Percentiles rank a stretch among this genome's conserved stretches.
Conservation (phyloP, 78 protist genomes). For the Isochrysis galbana region DNA sequence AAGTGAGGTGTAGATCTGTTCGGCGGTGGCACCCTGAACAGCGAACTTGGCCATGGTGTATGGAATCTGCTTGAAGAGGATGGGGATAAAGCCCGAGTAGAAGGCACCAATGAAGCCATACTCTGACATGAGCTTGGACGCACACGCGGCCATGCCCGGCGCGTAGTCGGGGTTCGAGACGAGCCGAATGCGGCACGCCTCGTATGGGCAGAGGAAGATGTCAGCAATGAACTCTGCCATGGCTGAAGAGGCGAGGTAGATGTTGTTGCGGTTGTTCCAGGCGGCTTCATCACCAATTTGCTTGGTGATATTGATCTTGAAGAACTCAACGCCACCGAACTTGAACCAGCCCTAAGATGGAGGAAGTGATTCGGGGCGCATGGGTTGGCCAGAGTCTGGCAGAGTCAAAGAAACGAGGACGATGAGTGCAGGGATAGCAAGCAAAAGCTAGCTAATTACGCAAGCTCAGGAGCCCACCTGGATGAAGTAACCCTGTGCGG, state of each 20-base stretch:
- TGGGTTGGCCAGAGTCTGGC: not conserved
- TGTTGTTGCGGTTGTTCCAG: conserved; percentile 27
- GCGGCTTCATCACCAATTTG: conserved; percentile 29
- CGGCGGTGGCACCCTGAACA: conserved; percentile 50
- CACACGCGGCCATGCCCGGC: not conserved
- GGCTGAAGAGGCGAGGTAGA: conserved; percentile 57
- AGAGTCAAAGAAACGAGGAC: too few species aligned
- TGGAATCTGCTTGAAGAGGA: conserved; percentile 59
- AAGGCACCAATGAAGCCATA: conserved; percentile 38
- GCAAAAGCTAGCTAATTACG: too few species aligned
- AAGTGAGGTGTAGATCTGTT: conserved; percentile 10
- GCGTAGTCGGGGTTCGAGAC: conserved; percentile 41
- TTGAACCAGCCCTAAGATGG: conserved; percentile 53
- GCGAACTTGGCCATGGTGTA: conserved; percentile 68
- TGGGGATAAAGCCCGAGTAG: conserved; percentile 60
- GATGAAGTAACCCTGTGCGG: conserved; percentile 53
- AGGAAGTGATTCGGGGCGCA: not conserved
- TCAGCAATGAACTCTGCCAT: conserved; percentile 61
- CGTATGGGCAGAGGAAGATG: conserved; percentile 52
- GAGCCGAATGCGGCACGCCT: conserved; percentile 44
- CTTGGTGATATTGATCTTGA: conserved; percentile 51
- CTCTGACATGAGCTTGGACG: not conserved
- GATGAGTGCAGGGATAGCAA: too few species aligned
- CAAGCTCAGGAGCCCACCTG: too few species aligned
- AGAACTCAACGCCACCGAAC: conserved; percentile 60